These are phyloP conservation scores for Phalaenopsis equestris DNA, from an alignment of 106 monocot genomes.

Conservation along the genomic window DNA sequence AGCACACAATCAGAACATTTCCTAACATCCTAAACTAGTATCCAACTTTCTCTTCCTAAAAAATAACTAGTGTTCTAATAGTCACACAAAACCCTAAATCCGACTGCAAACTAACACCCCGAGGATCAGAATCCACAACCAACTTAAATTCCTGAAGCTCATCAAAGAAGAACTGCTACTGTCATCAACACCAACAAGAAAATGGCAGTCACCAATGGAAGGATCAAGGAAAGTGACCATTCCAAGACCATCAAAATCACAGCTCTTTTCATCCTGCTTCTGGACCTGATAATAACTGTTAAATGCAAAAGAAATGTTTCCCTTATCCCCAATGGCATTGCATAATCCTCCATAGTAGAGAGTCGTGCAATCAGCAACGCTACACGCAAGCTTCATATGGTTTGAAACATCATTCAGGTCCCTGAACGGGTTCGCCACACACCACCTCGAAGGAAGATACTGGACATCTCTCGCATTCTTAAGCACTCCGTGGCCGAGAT, in stretches of 20 bases:
- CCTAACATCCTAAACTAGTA: neutral
- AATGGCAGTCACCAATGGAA: conserved; percentile 61
- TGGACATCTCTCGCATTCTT: conserved; percentile 69
- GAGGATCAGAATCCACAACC: conserved; percentile 28
- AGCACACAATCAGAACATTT: neutral
- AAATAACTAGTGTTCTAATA: neutral
- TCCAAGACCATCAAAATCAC: conserved; percentile 86
- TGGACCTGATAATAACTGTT: conserved; percentile 84
- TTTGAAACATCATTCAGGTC: conserved; percentile 34
- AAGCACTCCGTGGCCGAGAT: conserved; percentile 48
- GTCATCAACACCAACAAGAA: conserved; percentile 60
- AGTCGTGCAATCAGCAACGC: conserved; percentile 67
- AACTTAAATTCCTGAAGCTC: conserved; percentile 18
- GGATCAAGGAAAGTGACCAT: conserved; percentile 93
- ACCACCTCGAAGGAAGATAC: conserved; percentile 77
- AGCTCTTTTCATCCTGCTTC: conserved; percentile 59
- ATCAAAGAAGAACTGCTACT: conserved; percentile 17
- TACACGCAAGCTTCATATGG: conserved; percentile 71
- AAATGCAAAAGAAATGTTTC: conserved; percentile 76
- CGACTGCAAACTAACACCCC: conserved; percentile 30
- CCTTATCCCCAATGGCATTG: conserved; percentile 67
- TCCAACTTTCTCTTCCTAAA: neutral
- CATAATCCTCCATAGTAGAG: conserved; percentile 71
- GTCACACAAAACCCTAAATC: neutral
- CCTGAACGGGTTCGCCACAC: conserved; percentile 57